Base-by-base conservation (phyloP, 192 early-diverging fungal species). In the Entomortierella parvispora region DNA sequence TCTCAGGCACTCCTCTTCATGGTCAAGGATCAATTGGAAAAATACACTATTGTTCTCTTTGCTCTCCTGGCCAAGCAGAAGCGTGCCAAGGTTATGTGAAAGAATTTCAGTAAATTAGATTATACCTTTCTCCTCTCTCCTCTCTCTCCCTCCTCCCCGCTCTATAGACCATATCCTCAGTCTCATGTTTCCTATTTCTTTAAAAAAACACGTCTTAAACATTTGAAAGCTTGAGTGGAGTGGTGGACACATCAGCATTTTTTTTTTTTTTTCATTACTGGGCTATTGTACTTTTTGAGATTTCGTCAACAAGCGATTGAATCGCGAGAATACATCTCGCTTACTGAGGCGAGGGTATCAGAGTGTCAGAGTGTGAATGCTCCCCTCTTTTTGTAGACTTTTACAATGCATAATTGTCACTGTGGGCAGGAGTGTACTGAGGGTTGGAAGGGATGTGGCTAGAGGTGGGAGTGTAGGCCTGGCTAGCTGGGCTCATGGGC, bases 1-100 rank as follows among this genome's bases (percentile, higher is more conserved):
- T 95, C 94, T 9, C 98, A 99, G 78, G 96, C 98, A n/a, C 86
- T 99, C 63, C 82, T 99, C 54, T 97, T 99, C 75, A 93, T 96
- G 82, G 90, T 93, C 82, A 98, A 97, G 80, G 98, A 99, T 75
- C 90, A 96, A 74, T 88, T 97, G 60, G 90, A 89, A 20, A 77
- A 81, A 31, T 93, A 91, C 67, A 93, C 92, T 17, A 64, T 94
- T 10, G 23, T 91, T 7, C 43, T 90, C 22, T 93, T 90, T 62
- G 83, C 82, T 20, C 62, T 88, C 15, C 29, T 85, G 34, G 53
- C 71, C 12, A 57, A 46, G 47, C 66, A 63, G 32, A 70, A 48
- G 60, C 58, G 46, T 23, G 31, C 25, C 32, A 70, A 70, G 46
- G 68, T 70, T 45, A 47, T 62, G 68, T 70, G 62, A 56, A 42